A percentile compares a stretch with the other conserved stretches of the same genome.
These are phyloP conservation scores for Colletotrichum sansevieriae DNA, from an alignment of 2,329 filamentous ascomycete genomes.

Conservation along the genomic window DNA sequence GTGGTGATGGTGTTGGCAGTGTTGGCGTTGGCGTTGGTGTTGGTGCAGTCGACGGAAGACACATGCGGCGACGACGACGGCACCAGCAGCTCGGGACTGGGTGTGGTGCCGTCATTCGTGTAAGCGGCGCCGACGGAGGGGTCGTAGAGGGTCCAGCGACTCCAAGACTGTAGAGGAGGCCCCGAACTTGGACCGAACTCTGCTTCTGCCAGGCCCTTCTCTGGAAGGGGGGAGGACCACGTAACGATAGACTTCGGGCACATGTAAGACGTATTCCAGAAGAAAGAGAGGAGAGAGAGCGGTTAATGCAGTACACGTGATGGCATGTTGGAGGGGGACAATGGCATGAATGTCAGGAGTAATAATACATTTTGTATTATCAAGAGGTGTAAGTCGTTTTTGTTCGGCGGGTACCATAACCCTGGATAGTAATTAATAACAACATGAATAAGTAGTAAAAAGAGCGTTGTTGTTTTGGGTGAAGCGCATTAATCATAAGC, in stretches of 20 bases:
- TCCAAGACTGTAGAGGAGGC: conserved; percentile 22
- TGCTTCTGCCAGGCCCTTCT: conserved; percentile 8
- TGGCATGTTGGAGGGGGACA: conserved; percentile 4
- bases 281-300: not conserved
- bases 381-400: not conserved
- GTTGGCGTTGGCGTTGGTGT: too few relatives aligned
- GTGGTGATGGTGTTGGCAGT: not conserved
- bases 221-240: not conserved
- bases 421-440: conserved; percentile 17
- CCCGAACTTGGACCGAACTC: conserved; percentile 24
- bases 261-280: not conserved
- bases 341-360: conserved; percentile 5
- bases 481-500: conserved; percentile 19
- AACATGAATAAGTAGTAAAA: conserved; percentile 15
- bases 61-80: not conserved
- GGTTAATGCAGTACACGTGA: not conserved
- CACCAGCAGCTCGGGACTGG: conserved; percentile 11
- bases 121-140: conserved; percentile 2
- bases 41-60: not conserved
- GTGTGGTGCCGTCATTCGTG: conserved; percentile 25
- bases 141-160: not conserved
- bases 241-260: not conserved
- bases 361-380: conserved; percentile 22
- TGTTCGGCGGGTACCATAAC: conserved; percentile 4
- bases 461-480: conserved; percentile 4